phyloP scores from a whole-genome alignment of 129 eudicot species.

The Ambrosia artemisiifolia region DNA sequence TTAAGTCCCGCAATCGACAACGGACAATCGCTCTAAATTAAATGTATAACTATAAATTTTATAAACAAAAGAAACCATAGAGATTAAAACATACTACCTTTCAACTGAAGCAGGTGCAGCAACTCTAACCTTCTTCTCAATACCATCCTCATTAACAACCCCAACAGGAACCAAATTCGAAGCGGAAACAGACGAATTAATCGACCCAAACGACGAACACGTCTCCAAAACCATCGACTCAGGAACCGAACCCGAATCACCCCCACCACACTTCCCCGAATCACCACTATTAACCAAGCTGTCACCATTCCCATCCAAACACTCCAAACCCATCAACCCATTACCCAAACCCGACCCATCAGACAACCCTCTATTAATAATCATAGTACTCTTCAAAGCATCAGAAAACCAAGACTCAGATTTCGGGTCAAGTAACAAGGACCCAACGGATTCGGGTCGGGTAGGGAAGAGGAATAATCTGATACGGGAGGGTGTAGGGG shows the following conservation, averaged over 20 bases:
- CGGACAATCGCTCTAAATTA: too few species aligned
- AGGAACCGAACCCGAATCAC: slow-evolving; percentile 40
- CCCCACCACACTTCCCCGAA: slow-evolving; percentile 27
- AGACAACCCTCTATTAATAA: slow-evolving; percentile 49
- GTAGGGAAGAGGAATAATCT: slow-evolving; percentile 67
- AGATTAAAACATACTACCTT: slow-evolving; percentile 41
- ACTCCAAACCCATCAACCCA: slow-evolving; percentile 39
- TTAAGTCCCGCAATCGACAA: background rate
- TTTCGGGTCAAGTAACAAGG: slow-evolving; percentile 56
- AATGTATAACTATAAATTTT: too few species aligned
- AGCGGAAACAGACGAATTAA: slow-evolving; percentile 53
- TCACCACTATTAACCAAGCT: slow-evolving; percentile 35
- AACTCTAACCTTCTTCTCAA: slow-evolving; percentile 40
- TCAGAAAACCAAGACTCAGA: slow-evolving; percentile 76
- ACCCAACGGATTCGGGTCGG: slow-evolving; percentile 46
- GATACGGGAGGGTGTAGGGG: slow-evolving; percentile 51
- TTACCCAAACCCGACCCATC: slow-evolving; percentile 44
- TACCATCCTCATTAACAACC: slow-evolving; percentile 42
- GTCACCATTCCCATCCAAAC: slow-evolving; percentile 36
- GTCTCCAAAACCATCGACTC: slow-evolving; percentile 82
- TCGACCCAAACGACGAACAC: slow-evolving; percentile 74
- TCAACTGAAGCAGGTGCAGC: slow-evolving; percentile 50
- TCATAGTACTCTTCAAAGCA: slow-evolving; percentile 62
- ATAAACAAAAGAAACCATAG: too few species aligned
- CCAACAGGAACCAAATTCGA: slow-evolving; percentile 52